Percentiles rank a stretch among this genome's conserved stretches.
Evolutionary conservation across 2,329 filamentous ascomycete species (phyloP).

Genomic region (Escovopsis sp.): DNA sequence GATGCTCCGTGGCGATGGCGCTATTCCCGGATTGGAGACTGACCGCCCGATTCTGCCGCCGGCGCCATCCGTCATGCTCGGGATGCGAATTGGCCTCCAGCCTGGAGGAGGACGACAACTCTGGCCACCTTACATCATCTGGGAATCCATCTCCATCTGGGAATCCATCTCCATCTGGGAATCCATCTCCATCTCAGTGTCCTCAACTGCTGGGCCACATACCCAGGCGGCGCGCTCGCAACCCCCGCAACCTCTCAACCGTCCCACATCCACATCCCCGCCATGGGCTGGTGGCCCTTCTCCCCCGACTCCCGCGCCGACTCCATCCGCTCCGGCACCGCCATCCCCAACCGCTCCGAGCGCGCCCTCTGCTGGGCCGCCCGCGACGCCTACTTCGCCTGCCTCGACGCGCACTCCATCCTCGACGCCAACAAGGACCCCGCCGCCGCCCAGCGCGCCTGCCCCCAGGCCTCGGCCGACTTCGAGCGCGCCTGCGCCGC

Average conservation of each 20-base stretch:
- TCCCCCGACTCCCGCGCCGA: conserved; percentile 30
- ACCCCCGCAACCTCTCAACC: not conserved
- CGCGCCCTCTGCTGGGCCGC: conserved; percentile 79
- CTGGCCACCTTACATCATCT: too few relatives aligned
- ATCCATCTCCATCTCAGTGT: too few relatives aligned
- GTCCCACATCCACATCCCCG: not conserved
- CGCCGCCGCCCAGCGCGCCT: conserved; percentile 23
- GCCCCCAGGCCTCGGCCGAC: conserved; percentile 26
- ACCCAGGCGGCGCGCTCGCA: too few relatives aligned
- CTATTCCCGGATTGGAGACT: not conserved
- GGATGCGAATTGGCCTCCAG: too few relatives aligned
- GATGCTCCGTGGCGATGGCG: not conserved
- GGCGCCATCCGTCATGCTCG: too few relatives aligned
- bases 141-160: too few relatives aligned
- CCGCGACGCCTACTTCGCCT: conserved; percentile 75
- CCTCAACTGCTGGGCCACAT: too few relatives aligned
- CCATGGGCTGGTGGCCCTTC: conserved; percentile 34
- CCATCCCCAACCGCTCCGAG: conserved; percentile 74
- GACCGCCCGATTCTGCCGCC: not conserved
- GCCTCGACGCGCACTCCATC: conserved; percentile 69
- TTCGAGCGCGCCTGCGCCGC: conserved; percentile 78
- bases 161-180: too few relatives aligned
- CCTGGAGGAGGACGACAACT: too few relatives aligned
- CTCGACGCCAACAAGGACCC: conserved; percentile 45
- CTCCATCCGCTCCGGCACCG: conserved; percentile 38